Base-by-base conservation (phyloP, 129 eudicot genomes). In the Ambrosia artemisiifolia region DNA sequence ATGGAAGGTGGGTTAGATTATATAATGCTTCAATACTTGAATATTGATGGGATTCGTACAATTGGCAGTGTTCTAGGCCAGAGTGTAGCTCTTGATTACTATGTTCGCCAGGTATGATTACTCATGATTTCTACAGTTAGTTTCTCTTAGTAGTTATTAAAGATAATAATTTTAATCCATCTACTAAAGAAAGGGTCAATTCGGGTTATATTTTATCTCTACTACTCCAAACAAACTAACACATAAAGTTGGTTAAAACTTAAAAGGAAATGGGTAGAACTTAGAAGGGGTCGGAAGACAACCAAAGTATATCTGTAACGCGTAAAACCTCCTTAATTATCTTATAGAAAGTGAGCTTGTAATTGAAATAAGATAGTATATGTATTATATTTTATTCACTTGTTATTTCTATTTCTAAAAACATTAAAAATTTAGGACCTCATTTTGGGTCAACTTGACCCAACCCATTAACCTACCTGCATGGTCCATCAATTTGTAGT, bases 41-140 rank as follows among this genome's bases (percentile, higher is more conserved):
- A 87, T 46, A 85, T 79, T 66, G 96, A 92, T 80, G 98, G 98
- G 16, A 92, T 92, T 72, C 95, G 96, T 59, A 92, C 96, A 54
- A 88, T 92, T 69, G 96, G 98, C 49, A 92, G 98, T 79, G 96
- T 92, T 70, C 83, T 92, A 73, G 98, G 98, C 77, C 98, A 92
- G 75, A 89, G 98, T 85, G 90, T 92, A 78, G 98, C 98, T 69
- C 98, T 92, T 53, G 98, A 92, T 78, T 89, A 89, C 82, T 92
- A 91, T 81, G 97, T 91, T n/a, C 91, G 96, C 67, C 97, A 91
- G 97, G 97, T 84, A 34, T 40, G 81, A 69, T 17, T 46, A 34
- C 24, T 71, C 50, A 43, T 67, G 16, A 28, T 28, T 38, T 67
- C 60, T 67, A 43, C 69, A 24, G 5, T 48, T 34, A 53, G 53